phyloP scores from a whole-genome alignment of 2,329 filamentous ascomycete species.

The Fusarium ambrosium region DNA sequence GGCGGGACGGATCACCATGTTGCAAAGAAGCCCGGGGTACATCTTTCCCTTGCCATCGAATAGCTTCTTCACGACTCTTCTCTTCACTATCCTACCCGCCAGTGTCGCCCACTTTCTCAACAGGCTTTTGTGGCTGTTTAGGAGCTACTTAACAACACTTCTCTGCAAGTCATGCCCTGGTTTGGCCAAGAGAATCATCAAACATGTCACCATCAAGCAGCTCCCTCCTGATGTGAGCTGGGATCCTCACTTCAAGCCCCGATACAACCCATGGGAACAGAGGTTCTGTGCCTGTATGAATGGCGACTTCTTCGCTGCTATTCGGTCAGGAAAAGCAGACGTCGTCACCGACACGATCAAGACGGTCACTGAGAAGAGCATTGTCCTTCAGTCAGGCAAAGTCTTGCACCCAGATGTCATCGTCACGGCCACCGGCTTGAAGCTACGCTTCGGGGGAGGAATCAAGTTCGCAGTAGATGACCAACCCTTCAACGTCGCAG shows the following conservation, averaged over 20 bases:
- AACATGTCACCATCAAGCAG: slow-evolving; percentile 55
- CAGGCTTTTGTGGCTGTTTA: slow-evolving; percentile 62
- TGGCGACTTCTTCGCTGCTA: slow-evolving; percentile 60
- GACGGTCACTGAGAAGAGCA: slow-evolving; percentile 57
- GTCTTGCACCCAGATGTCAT: slow-evolving; percentile 71
- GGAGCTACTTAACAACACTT: slow-evolving; percentile 56
- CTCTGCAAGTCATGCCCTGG: slow-evolving; percentile 65
- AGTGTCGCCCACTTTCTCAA: slow-evolving; percentile 60
- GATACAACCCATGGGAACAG: slow-evolving; percentile 75
- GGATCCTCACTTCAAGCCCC: slow-evolving; percentile 68
- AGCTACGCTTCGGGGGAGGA: slow-evolving; percentile 67
- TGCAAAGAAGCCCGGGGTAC: slow-evolving; percentile 76
- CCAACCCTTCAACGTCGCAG: slow-evolving; percentile 55
- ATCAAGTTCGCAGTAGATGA: slow-evolving; percentile 67
- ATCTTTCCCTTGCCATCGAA: slow-evolving; percentile 66
- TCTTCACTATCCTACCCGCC: slow-evolving; percentile 57
- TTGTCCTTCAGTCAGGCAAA: slow-evolving; percentile 60
- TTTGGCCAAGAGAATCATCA: slow-evolving; percentile 59
- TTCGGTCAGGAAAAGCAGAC: slow-evolving; percentile 55
- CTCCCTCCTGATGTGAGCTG: slow-evolving; percentile 63
- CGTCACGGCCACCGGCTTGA: slow-evolving; percentile 74
- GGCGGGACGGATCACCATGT: slow-evolving; percentile 74
- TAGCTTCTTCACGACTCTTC: slow-evolving; percentile 50
- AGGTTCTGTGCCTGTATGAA: slow-evolving; percentile 71
- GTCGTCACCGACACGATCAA: slow-evolving; percentile 63